Percentiles rank a stretch among this genome's conserved stretches.
Conservation (phyloP, 768 basidiomycete species). For the Amanita inopinata region DNA sequence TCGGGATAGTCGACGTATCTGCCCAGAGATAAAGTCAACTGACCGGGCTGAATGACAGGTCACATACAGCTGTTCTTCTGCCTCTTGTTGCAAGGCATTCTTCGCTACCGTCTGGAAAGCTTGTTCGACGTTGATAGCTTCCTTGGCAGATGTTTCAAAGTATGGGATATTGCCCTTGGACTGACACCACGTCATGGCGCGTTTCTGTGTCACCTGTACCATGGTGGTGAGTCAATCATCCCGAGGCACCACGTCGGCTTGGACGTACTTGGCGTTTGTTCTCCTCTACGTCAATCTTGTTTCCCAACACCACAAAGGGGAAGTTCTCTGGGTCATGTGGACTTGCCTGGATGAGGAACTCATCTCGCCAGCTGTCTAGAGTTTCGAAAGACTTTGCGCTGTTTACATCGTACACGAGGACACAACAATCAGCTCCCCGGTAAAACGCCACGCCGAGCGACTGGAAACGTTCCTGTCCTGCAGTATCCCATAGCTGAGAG, state of each 20-base stretch:
- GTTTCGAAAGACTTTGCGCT: slow-evolving; percentile 98
- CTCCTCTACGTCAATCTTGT: slow-evolving; percentile 99
- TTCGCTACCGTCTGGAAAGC: slow-evolving; percentile 99
- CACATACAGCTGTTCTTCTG: slow-evolving; percentile 86
- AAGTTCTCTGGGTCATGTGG: slow-evolving; percentile 99
- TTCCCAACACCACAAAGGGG: slow-evolving; percentile 98
- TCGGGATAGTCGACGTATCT: slow-evolving; percentile 99
- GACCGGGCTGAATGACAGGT: slow-evolving; percentile 8
- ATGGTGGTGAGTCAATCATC: slow-evolving; percentile 1
- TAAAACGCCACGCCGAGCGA: slow-evolving; percentile 99
- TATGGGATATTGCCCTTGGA: slow-evolving; percentile 99
- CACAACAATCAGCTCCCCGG: slow-evolving; percentile 97
- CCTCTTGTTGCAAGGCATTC: slow-evolving; percentile 96
- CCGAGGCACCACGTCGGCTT: not conserved
- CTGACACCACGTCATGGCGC: slow-evolving; percentile 99
- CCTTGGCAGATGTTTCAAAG: slow-evolving; percentile 99
- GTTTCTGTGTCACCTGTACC: slow-evolving; percentile 90
- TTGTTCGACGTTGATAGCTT: slow-evolving; percentile 99
- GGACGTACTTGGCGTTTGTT: slow-evolving; percentile 83
- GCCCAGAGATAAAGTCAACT: slow-evolving; percentile 3
- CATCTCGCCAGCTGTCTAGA: slow-evolving; percentile 97
- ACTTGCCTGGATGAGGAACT: slow-evolving; percentile 97
- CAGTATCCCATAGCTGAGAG: slow-evolving; percentile 92
- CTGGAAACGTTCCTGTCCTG: slow-evolving; percentile 99
- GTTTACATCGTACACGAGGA: slow-evolving; percentile 98